A percentile compares a stretch with the other conserved stretches of the same genome.
Evolutionary conservation across 768 basidiomycete species (phyloP).

Genomic region (Boletus speciosus): DNA sequence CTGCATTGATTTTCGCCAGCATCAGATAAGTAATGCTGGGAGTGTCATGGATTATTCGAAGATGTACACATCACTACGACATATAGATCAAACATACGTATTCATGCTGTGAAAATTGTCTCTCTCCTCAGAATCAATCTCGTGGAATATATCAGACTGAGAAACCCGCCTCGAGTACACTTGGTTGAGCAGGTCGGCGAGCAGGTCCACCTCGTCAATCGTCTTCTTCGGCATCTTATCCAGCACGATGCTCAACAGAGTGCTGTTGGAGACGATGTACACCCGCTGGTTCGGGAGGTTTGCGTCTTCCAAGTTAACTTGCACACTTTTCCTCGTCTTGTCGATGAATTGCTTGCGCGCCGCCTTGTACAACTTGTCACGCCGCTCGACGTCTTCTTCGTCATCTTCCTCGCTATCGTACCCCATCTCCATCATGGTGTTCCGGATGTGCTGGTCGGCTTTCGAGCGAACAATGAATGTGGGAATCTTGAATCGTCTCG

Average conservation of each 20-base stretch:
- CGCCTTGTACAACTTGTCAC: conserved; percentile 2
- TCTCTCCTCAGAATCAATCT: background rate
- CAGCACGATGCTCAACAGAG: conserved; percentile 12
- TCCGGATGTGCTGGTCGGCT: conserved; percentile 31
- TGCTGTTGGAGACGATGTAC: conserved; percentile 24
- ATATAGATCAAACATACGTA: no score
- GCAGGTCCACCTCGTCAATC: conserved; percentile 13
- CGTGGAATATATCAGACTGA: background rate
- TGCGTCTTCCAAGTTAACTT: conserved; percentile 15
- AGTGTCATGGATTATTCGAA: no score
- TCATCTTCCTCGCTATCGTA: conserved; percentile 19
- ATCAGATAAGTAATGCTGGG: no score
- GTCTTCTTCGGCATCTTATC: conserved; percentile 9
- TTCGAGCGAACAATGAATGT: conserved; percentile 37
- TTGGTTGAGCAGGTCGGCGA: conserved; percentile 10
- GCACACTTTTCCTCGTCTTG: conserved; percentile 19
- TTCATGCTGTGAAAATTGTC: background rate
- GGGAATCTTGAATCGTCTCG: conserved; percentile 31
- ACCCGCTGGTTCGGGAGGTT: conserved; percentile 23
- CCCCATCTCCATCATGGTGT: conserved; percentile 23
- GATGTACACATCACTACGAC: no score
- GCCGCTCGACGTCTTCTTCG: conserved; percentile 8
- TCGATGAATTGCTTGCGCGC: conserved; percentile 24
- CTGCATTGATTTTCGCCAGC: no score
- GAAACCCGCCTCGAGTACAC: conserved; percentile 1